Base-by-base conservation (phyloP, 371 early-diverging fungal species). In the Rhizopus arrhizus region DNA sequence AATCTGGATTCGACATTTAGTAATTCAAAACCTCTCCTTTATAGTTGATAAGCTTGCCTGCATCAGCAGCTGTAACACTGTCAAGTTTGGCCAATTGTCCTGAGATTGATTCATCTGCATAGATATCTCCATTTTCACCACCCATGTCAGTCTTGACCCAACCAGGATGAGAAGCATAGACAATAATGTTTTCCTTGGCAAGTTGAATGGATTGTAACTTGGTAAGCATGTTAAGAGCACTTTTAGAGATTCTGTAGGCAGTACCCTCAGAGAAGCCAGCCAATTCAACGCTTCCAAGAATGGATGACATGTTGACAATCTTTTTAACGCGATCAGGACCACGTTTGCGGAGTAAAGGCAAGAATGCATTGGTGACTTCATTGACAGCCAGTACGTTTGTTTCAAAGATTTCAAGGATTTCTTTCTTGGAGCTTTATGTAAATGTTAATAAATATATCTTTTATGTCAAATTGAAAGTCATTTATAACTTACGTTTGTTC, bases 131-230 rank as follows among this genome's bases (percentile, higher is more conserved):
- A 4, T 55, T 5, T 1, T 16, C 46, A 16, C 67, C 64, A 41
- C 70, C 70, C 61, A 70, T 60, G n/a, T 66, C 66, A 7, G 70
- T 70, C 11, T 43, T 13, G 1, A 59, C 59, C 70, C 70, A 70
- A 3, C 70, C 70, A 31, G 70, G 70, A 35, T 63, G 61, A 38
- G 60, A 43, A 5, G 64, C 49, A 31, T 59, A 63, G 8, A 70
- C 58, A 45, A 60, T 47, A 7, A 22, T 22, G 22, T 22, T 22
- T 22, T 22, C 22, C 22, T 22, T 22, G 22, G 22, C 22, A 22
- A 22, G 22, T 22, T 22, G 22, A 0, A 22, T 22, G 2, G 22
- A 0, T 22, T 22, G 22, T 2, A 22, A 22, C 2, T 22, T 22
- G 0, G 22, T 22, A 22, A 22, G 22, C 22, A 22, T 22, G 22